phyloP scores from a whole-genome alignment of 495 filamentous ascomycete species.

The Penicillium ochrochloron region DNA sequence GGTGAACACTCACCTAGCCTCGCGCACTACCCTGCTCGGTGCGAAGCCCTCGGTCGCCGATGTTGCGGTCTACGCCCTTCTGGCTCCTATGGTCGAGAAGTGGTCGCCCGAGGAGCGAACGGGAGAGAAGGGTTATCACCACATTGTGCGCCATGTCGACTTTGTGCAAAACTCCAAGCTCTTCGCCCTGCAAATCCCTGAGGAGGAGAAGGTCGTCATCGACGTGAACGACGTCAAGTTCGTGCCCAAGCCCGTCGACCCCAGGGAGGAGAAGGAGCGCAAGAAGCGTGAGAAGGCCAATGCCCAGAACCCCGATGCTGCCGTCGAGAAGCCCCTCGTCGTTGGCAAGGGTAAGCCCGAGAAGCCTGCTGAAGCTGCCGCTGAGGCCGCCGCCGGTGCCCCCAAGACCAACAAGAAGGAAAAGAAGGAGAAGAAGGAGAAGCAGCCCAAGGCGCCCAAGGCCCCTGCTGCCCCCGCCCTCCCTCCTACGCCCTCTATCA shows the following conservation, averaged over 20 bases:
- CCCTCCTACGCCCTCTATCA: conserved; percentile 78
- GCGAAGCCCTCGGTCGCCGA: conserved; percentile 91
- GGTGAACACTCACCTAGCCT: conserved; percentile 84
- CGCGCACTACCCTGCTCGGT: conserved; percentile 86
- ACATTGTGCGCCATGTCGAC: conserved; percentile 90
- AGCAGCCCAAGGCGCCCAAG: conserved; percentile 70
- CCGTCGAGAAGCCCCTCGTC: conserved; percentile 43
- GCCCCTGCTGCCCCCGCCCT: conserved; percentile 65
- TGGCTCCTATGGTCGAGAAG: conserved; percentile 75
- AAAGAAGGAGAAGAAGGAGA: conserved; percentile 88
- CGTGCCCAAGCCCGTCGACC: conserved; percentile 78
- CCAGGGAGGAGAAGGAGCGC: conserved; percentile 87
- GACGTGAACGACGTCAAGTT: conserved; percentile 80
- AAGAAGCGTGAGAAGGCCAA: conserved; percentile 85
- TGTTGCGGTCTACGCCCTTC: conserved; percentile 78
- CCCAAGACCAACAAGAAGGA: conserved; percentile 55
- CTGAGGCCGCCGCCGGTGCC: conserved; percentile 39
- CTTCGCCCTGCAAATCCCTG: conserved; percentile 72
- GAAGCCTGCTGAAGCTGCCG: conserved; percentile 32
- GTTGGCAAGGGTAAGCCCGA: conserved; percentile 57
- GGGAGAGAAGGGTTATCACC: conserved; percentile 84
- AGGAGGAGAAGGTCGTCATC: conserved; percentile 78
- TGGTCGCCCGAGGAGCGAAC: conserved; percentile 90
- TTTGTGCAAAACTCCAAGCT: conserved; percentile 89
- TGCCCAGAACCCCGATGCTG: conserved; percentile 48